Evolutionary conservation across 1,139 yeast species (phyloP), one percentile per base, ranked within the genome.

Genomic region (Kodamaea sp.): DNA sequence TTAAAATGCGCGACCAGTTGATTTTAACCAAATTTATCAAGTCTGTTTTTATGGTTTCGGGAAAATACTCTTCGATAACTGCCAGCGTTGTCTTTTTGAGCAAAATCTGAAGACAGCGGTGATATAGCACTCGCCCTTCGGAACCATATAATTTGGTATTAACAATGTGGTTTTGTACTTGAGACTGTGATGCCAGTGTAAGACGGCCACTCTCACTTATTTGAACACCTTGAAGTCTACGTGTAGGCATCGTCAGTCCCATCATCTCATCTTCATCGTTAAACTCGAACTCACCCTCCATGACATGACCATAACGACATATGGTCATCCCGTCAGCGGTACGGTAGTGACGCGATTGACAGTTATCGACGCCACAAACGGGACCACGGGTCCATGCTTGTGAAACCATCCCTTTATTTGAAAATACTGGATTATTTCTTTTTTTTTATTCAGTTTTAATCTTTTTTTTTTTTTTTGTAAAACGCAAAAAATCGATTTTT

Each of bases 251-350:
- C 2, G 65, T 63, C 2, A 70, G 70, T 33, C 56, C 58, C 10
- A 60, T 58, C 35, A 70, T 78, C 40, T 80, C 87, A 28, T 79
- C 88, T 32, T 85, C 96, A 52, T 84, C 90, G 47, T 84, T 83
- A 50, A 78, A 71, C 57, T 88, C 95, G 27, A 85, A 60, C 46
- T 82, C 85, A 31, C 92, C 90, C 47, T 84, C 92, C 60, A 78
- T 77, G 12, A 89, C 88, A 63, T 92, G 98, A 2, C 97, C 97
- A 54, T 76, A 84, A 54, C 86, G 90, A 57, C 98, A 92, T 20
- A 88, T 81, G 42, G 81, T 74, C 40, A 78, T 78, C 23, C 97
- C 97, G 53, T 85, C 88, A 7, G 78, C 67, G 27, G 75, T 62
- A 37, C 84, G 72, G 78, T 87, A 92, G 37, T 82, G 73, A 35